phyloP scores from a whole-genome alignment of 1,284 basidiomycete genomes.

The Ceratorhiza oryzae-sativae region DNA sequence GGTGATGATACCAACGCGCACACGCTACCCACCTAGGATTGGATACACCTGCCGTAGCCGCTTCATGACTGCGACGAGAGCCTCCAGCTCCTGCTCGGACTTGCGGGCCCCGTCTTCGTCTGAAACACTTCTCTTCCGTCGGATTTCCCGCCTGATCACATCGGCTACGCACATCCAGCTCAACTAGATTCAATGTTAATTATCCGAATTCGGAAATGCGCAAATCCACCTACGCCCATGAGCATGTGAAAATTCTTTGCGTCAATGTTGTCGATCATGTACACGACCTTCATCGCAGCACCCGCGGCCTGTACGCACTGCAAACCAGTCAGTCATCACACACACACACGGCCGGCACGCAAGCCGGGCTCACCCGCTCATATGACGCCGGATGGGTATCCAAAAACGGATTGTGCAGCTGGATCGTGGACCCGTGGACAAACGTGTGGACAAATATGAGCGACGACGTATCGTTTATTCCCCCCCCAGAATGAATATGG shows the following conservation, averaged over 20 bases:
- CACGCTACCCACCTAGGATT: constrained; percentile 19
- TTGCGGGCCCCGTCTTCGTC: constrained; percentile 56
- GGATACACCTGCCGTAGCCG: constrained; percentile 51
- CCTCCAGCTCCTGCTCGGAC: constrained; percentile 65
- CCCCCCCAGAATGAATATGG: constrained; percentile 37
- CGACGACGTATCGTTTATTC: constrained; percentile 51
- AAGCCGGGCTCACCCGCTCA: constrained; percentile 49
- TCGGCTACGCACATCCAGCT: constrained; percentile 74
- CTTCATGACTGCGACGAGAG: constrained; percentile 68
- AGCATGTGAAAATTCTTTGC: constrained; percentile 38
- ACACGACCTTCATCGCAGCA: constrained; percentile 56
- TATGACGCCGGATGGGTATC: constrained; percentile 64
- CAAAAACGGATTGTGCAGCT: constrained; percentile 66
- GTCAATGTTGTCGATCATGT: constrained; percentile 60
- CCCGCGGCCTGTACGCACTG: constrained; percentile 68
- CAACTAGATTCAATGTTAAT: constrained; percentile 28
- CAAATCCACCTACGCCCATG: constrained; percentile 39
- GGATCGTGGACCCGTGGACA: constrained; percentile 69
- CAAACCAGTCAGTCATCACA: neutral
- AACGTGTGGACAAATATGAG: constrained; percentile 68
- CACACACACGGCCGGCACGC: neutral
- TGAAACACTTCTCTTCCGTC: constrained; percentile 62
- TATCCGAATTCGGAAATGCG: neutral
- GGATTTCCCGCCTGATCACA: constrained; percentile 65
- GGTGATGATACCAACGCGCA: neutral